Evolutionary conservation across 768 basidiomycete species (phyloP), one percentile per base, ranked within the genome.

Genomic region (Tremella yokohamensis): DNA sequence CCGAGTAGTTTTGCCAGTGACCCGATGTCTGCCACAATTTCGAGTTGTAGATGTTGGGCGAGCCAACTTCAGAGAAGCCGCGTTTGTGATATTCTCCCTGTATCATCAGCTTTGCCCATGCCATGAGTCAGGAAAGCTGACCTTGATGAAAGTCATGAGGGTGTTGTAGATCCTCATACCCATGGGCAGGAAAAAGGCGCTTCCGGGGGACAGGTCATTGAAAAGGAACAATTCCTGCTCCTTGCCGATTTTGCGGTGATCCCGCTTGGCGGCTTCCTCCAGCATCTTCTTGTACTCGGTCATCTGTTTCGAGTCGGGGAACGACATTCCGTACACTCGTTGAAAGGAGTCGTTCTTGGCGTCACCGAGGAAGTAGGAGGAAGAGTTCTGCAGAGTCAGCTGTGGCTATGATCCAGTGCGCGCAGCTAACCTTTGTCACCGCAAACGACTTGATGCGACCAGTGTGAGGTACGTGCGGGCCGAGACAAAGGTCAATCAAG

Each of bases 181-280:
- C 70, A 97, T 91, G 13, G 96, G 96, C 56, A 98, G 82, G 84
- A 92, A 97, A 84, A 99, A 98, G 56, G 87, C 87, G 72, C 86
- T 89, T 60, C 96, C 96, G 1, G 96, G 96, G 66, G 89, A 92
- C 40, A 91, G 79, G 61, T 98, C 96, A 75, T 96, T 89, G 84
- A 97, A 98, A 82, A 97, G 94, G 83, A 92, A 99, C 8, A 99
- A 80, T 67, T 99, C 96, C 81, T 99, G 96, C 66, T 97, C 92
- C 80, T 87, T 91, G 55, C 90, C 96, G 58, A 99, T 98, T 80
- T 89, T 90, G 45, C 96, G 81, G 73, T 98, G 96, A 76, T 99
- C 94, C 3, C 94, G 87, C 77, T 89, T 96, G n/a, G 94, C 93
- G 52, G 96, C 96, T 77, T 99, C 94, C 26, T 84, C 93, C 56